These are phyloP conservation scores for sunflower (Helianthus annuus) DNA, from an alignment of 129 eudicot genomes.

Conservation along the genomic window HanXRQr2.0-SUNRISE NC_035443.2:168763357-168763856, in stretches of 20 bases:
- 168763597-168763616: not conserved
- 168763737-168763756: too few relatives aligned
- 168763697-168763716: not conserved
- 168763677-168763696: not conserved
- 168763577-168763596: not conserved
- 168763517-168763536: not conserved
- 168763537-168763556: not conserved
- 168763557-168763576: not conserved
- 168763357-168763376: not conserved
- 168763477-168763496: not conserved
- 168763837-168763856: too few relatives aligned
- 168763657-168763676: not conserved
- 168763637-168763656: not conserved
- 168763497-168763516: too few relatives aligned
- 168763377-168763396: not conserved
- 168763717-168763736: too few relatives aligned
- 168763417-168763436: too few relatives aligned
- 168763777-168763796: not conserved
- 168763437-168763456: conserved; percentile 7
- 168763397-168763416: not conserved
- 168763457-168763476: not conserved
- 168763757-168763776: too few relatives aligned
- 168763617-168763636: conserved; percentile 9
- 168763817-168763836: too few relatives aligned
- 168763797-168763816: too few relatives aligned